Percentiles rank a stretch among this genome's conserved stretches.
Conservation (phyloP, 768 basidiomycete species). For the Naganishia kalamii region DNA sequence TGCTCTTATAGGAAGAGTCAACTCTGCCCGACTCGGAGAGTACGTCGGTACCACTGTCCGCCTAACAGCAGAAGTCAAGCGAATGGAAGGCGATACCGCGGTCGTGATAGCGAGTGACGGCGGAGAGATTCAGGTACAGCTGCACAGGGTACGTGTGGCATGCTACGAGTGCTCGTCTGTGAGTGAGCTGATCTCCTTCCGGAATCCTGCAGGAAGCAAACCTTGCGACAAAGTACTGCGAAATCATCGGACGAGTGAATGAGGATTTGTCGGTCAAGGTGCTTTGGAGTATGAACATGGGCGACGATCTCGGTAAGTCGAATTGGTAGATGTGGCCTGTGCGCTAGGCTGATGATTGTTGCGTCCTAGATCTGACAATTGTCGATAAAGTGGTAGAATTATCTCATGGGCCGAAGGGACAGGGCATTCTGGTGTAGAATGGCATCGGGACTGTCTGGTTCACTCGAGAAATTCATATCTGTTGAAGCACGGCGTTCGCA, state of each 20-base stretch:
- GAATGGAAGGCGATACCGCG: conserved; percentile 53
- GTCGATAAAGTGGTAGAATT: conserved; percentile 10
- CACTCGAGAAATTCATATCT: too few relatives aligned
- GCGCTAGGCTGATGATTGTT: background rate
- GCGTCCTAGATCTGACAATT: conserved; percentile 5
- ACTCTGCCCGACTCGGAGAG: conserved; percentile 56
- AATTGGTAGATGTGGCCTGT: background rate
- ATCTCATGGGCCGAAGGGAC: background rate
- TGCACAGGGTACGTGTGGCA: conserved; percentile 29
- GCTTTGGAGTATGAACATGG: conserved; percentile 55
- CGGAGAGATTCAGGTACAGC: conserved; percentile 50
- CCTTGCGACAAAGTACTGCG: conserved; percentile 57
- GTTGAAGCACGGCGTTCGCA: too few relatives aligned
- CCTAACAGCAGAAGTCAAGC: conserved; percentile 59
- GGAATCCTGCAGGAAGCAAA: conserved; percentile 34
- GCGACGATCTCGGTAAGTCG: conserved; percentile 58
- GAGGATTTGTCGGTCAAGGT: conserved; percentile 58
- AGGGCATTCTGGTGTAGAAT: conserved; percentile 3
- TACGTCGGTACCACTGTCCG: conserved; percentile 58
- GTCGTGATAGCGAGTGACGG: conserved; percentile 65
- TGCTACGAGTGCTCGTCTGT: background rate
- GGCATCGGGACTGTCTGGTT: background rate
- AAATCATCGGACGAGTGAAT: conserved; percentile 61
- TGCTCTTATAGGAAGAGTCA: conserved; percentile 55
- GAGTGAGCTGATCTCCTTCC: background rate